Evolutionary conservation across 1,139 yeast genomes (phyloP).

Genomic region (Scheffersomyces cryptocercus): DNA sequence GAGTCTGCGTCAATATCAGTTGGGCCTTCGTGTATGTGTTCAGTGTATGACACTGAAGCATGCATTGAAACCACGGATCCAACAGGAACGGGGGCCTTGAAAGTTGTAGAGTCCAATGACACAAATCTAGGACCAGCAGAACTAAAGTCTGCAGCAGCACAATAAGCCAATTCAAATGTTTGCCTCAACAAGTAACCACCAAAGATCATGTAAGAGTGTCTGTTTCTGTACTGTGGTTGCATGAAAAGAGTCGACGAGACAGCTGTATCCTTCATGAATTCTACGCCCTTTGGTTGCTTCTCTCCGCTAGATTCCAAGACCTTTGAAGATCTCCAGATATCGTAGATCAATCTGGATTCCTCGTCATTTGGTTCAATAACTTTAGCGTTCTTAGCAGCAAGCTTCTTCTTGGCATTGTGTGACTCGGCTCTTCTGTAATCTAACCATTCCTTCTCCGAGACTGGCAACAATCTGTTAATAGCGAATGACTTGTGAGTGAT

Average conservation of each 20-base stretch:
- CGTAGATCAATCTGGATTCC: slow-evolving; percentile 75
- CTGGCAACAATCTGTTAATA: slow-evolving; percentile 75
- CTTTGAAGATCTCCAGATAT: slow-evolving; percentile 69
- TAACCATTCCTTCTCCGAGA: slow-evolving; percentile 71
- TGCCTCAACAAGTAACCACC: slow-evolving; percentile 93
- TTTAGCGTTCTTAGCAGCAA: slow-evolving; percentile 65
- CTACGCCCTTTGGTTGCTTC: slow-evolving; percentile 45
- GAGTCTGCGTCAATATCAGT: slow-evolving; percentile 34
- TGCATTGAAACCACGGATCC: slow-evolving; percentile 83
- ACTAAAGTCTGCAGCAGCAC: slow-evolving; percentile 87
- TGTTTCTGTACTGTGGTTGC: slow-evolving; percentile 95
- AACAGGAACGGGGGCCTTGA: slow-evolving; percentile 92
- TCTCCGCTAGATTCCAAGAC: slow-evolving; percentile 29
- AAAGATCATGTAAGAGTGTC: slow-evolving; percentile 91
- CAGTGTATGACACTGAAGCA: slow-evolving; percentile 83
- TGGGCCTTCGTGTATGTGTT: slow-evolving; percentile 54
- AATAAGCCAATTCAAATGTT: slow-evolving; percentile 88
- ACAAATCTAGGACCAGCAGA: slow-evolving; percentile 84
- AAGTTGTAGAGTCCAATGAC: slow-evolving; percentile 86
- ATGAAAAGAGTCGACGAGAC: slow-evolving; percentile 78
- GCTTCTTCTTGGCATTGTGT: slow-evolving; percentile 80
- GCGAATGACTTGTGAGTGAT: slow-evolving; percentile 85
- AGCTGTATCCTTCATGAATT: slow-evolving; percentile 70
- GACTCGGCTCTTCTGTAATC: slow-evolving; percentile 89
- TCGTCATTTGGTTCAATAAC: slow-evolving; percentile 70